These are phyloP conservation scores for Hyaloscypha hepaticicola DNA, from an alignment of 495 filamentous ascomycete species.

Conservation along the genomic window DNA sequence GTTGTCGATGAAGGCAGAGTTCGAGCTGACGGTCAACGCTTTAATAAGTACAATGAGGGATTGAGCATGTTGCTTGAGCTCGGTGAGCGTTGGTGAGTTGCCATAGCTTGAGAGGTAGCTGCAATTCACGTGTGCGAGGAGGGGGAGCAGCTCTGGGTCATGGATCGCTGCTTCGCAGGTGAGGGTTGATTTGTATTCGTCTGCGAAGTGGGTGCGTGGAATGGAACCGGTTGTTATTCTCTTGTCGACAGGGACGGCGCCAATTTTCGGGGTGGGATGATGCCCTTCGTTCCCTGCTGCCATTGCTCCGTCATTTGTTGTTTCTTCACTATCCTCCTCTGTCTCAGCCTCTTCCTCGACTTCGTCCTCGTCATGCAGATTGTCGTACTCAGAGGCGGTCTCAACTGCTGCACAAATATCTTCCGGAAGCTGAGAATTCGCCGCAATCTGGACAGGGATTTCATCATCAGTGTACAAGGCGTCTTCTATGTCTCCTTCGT, in stretches of 20 bases:
- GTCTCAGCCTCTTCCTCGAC: no score
- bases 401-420: no score
- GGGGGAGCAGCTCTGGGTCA: background rate
- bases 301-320: no score
- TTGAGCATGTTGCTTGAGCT: constrained; percentile 56
- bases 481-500: no score
- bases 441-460: no score
- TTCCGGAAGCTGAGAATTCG: no score
- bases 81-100: constrained; percentile 45
- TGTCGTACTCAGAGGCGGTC: no score
- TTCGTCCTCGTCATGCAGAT: no score
- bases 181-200: constrained; percentile 23
- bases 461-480: no score
- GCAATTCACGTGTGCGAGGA: constrained; percentile 41
- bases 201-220: constrained; percentile 18
- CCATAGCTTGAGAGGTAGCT: constrained; percentile 48
- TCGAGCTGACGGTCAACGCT: constrained; percentile 35
- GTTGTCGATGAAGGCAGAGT: constrained; percentile 23
- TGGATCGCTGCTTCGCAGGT: constrained; percentile 9
- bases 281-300: background rate
- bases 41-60: constrained; percentile 50
- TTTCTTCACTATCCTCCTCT: no score
- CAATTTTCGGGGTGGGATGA: background rate
- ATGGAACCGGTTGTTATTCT: background rate
- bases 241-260: background rate